phyloP scores from a whole-genome alignment of 1,284 basidiomycete genomes.

The Moesziomyces antarcticus region DNA sequence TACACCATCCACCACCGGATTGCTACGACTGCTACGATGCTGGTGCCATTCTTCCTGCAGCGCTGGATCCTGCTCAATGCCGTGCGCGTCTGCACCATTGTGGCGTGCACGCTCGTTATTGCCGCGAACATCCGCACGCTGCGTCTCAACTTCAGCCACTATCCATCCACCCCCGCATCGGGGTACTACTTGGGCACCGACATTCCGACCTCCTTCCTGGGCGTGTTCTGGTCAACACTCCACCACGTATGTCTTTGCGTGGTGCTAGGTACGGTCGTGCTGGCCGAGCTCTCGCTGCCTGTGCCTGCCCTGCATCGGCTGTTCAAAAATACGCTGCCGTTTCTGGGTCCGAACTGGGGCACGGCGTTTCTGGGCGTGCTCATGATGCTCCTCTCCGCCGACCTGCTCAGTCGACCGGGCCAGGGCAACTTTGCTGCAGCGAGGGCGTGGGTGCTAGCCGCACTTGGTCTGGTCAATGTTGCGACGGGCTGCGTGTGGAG shows the following conservation, averaged over 20 bases:
- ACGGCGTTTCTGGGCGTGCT: slow-evolving; percentile 46
- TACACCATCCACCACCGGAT: too few relatives aligned
- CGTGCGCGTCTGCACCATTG: slow-evolving; percentile 43
- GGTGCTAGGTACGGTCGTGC: slow-evolving; percentile 31
- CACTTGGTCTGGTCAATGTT: slow-evolving; percentile 28
- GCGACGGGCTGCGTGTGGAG: slow-evolving; percentile 26
- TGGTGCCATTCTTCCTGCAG: slow-evolving; percentile 41
- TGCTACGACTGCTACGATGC: slow-evolving; percentile 11
- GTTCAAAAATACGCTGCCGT: slow-evolving; percentile 48
- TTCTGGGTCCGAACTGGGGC: slow-evolving; percentile 51
- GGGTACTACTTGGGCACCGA: slow-evolving; percentile 46
- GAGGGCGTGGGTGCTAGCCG: slow-evolving; percentile 32
- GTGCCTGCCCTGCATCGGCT: slow-evolving; percentile 28
- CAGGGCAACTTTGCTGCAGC: slow-evolving; percentile 21
- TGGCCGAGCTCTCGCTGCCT: slow-evolving; percentile 46
- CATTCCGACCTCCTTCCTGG: slow-evolving; percentile 51
- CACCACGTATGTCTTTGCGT: slow-evolving; percentile 36
- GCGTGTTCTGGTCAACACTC: slow-evolving; percentile 55
- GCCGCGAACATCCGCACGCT: slow-evolving; percentile 28
- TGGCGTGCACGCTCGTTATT: slow-evolving; percentile 30
- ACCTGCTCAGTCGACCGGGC: slow-evolving; percentile 16
- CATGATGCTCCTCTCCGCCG: slow-evolving; percentile 35
- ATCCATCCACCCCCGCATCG: background rate
- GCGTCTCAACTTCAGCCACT: slow-evolving; percentile 25
- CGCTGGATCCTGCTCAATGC: slow-evolving; percentile 44